phyloP scores from a whole-genome alignment of 805 yeast genomes.

The Candida michaelii region DNA sequence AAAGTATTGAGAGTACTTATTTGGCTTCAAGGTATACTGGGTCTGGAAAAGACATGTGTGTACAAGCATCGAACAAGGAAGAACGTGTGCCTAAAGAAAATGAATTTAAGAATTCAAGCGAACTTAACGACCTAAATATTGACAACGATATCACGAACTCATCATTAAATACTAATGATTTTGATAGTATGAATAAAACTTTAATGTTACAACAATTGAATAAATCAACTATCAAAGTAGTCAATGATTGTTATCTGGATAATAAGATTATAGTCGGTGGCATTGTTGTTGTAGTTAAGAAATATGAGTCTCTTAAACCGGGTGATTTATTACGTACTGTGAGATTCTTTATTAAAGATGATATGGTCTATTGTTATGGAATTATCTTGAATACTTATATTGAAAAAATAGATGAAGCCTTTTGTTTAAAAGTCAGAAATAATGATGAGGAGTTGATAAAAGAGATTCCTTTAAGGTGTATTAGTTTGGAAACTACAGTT shows the following conservation, averaged over 20 bases:
- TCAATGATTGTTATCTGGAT: conserved; percentile 30
- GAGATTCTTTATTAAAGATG: conserved; percentile 22
- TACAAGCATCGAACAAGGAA: too few species aligned
- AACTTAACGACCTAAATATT: not conserved
- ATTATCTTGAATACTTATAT: conserved; percentile 28
- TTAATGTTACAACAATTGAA: conserved; percentile 26
- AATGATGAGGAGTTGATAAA: conserved; percentile 20
- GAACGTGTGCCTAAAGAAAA: too few species aligned
- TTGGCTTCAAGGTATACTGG: not conserved
- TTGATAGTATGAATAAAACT: conserved; percentile 28
- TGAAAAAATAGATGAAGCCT: conserved; percentile 16
- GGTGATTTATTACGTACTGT: conserved; percentile 34
- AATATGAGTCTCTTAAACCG: conserved; percentile 24
- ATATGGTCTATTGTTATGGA: conserved; percentile 28
- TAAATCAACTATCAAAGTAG: conserved; percentile 20
- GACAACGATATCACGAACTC: not conserved
- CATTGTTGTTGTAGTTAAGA: conserved; percentile 32
- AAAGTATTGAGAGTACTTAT: conserved; percentile 1
- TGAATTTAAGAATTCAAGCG: too few species aligned
- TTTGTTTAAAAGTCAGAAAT: conserved; percentile 20
- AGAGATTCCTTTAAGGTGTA: conserved; percentile 29
- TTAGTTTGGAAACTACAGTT: conserved; percentile 34
- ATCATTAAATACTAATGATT: conserved; percentile 6
- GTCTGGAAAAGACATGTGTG: too few species aligned
- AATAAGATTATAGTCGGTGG: conserved; percentile 27